Evolutionary conservation across 2,329 filamentous ascomycete genomes (phyloP).

Genomic region (Sclerotinia sclerotiorum): DNA sequence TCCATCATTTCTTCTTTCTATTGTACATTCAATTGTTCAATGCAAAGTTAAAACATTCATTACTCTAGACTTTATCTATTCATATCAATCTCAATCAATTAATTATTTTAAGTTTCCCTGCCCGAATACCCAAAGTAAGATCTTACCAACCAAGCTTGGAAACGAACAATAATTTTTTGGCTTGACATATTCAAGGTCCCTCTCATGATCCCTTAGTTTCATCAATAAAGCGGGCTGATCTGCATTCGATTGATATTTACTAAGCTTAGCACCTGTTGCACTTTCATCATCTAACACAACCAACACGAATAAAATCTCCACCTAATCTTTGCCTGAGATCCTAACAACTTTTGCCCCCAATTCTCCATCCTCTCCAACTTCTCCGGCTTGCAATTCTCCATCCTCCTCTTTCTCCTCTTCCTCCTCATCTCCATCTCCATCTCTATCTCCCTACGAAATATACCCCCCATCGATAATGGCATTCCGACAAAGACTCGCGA

Average conservation of each 20-base stretch:
- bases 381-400: not conserved
- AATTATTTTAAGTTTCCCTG: not conserved
- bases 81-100: conserved; percentile 3
- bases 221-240: conserved; percentile 21
- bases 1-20: not conserved
- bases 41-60: not conserved
- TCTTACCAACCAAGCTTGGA: not conserved
- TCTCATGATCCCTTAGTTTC: not conserved
- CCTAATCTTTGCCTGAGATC: not conserved
- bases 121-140: not conserved
- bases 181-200: not conserved
- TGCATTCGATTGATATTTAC: conserved; percentile 20
- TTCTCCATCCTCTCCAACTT: not conserved
- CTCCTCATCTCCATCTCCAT: conserved; percentile 20
- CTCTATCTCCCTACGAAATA: conserved; percentile 17
- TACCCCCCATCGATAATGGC: conserved; percentile 37
- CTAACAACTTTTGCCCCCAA: not conserved
- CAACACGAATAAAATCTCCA: conserved; percentile 17
- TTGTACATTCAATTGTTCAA: not conserved
- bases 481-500: conserved; percentile 46
- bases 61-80: not conserved
- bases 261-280: conserved; percentile 3
- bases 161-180: not conserved
- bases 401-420: conserved; percentile 29
- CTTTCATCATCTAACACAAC: conserved; percentile 11